Evolutionary conservation across 768 basidiomycete species (phyloP).

Genomic region (Royoungia palumana): DNA sequence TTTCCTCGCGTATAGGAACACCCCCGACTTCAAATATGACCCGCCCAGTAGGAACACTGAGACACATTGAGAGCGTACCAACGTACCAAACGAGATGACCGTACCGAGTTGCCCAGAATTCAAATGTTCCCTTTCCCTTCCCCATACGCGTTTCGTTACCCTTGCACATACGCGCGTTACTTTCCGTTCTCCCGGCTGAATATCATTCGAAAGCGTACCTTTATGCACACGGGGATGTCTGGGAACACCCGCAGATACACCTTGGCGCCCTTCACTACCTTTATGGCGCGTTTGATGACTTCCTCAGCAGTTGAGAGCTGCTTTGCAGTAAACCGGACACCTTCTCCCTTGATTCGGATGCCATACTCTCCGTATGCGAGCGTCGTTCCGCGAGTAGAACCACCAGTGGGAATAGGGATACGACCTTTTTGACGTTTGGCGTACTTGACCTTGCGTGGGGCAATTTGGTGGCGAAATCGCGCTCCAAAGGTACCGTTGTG

Average conservation of each 20-base stretch:
- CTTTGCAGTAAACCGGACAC: slow-evolving; percentile 80
- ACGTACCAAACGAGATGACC: slow-evolving; percentile 16
- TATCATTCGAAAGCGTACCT: slow-evolving; percentile 47
- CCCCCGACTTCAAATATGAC: slow-evolving; percentile 96
- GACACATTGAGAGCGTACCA: not conserved
- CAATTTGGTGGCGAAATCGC: slow-evolving; percentile 57
- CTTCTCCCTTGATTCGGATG: slow-evolving; percentile 80
- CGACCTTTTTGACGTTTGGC: slow-evolving; percentile 89
- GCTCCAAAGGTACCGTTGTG: slow-evolving; percentile 20
- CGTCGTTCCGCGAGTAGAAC: slow-evolving; percentile 90
- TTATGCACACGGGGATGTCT: slow-evolving; percentile 95
- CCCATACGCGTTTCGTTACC: slow-evolving; percentile 99
- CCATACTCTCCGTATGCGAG: slow-evolving; percentile 92
- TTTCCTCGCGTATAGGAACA: slow-evolving; percentile 81
- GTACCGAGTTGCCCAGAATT: slow-evolving; percentile 93
- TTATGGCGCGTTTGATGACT: slow-evolving; percentile 85
- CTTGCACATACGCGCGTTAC: slow-evolving; percentile 36
- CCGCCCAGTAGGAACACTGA: slow-evolving; percentile 79
- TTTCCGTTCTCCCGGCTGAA: not conserved
- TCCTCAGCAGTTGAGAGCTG: slow-evolving; percentile 86
- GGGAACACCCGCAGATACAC: slow-evolving; percentile 90
- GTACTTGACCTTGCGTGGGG: slow-evolving; percentile 80
- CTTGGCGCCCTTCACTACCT: slow-evolving; percentile 83
- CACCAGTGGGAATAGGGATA: slow-evolving; percentile 81
- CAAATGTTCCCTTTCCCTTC: slow-evolving; percentile 97